These are phyloP conservation scores for Punica granatum DNA, from an alignment of 345 rosid species.

Conservation along the genomic window DNA sequence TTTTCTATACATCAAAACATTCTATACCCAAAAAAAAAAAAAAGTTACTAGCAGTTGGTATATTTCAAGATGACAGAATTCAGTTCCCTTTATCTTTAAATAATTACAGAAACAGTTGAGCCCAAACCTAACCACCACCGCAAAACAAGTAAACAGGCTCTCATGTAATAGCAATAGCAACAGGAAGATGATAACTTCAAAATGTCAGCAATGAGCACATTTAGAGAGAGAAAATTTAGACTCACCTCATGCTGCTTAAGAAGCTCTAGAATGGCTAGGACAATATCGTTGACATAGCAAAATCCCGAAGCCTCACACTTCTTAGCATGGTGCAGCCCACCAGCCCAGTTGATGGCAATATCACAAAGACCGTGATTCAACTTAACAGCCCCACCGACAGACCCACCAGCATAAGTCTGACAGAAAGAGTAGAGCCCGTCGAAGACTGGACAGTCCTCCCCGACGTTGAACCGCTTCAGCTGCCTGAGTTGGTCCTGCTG, in stretches of 20 bases:
- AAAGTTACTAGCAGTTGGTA: neutral
- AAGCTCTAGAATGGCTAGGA: conserved; percentile 57
- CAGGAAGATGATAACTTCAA: neutral
- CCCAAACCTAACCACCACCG: neutral
- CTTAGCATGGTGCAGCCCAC: conserved; percentile 65
- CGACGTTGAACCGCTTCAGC: conserved; percentile 56
- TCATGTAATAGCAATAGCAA: neutral
- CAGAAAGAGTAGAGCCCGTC: conserved; percentile 60
- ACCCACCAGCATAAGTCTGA: conserved; percentile 61
- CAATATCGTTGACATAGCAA: conserved; percentile 65
- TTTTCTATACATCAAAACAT: neutral
- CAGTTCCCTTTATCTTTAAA: neutral
- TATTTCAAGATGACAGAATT: neutral
- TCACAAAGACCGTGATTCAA: conserved; percentile 50
- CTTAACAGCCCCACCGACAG: conserved; percentile 57
- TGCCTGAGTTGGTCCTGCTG: conserved; percentile 58
- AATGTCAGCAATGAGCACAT: neutral
- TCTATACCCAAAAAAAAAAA: neutral
- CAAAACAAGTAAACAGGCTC: neutral
- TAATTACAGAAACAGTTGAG: neutral
- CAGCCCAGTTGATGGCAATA: conserved; percentile 62
- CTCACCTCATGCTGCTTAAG: conserved; percentile 51
- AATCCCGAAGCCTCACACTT: conserved; percentile 65
- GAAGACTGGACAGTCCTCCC: conserved; percentile 61
- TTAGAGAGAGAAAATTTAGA: neutral